A percentile compares a stretch with the other conserved stretches of the same genome.
These are phyloP conservation scores for Boletus barrowsii DNA, from an alignment of 768 basidiomycete species.

Conservation along the genomic window DNA sequence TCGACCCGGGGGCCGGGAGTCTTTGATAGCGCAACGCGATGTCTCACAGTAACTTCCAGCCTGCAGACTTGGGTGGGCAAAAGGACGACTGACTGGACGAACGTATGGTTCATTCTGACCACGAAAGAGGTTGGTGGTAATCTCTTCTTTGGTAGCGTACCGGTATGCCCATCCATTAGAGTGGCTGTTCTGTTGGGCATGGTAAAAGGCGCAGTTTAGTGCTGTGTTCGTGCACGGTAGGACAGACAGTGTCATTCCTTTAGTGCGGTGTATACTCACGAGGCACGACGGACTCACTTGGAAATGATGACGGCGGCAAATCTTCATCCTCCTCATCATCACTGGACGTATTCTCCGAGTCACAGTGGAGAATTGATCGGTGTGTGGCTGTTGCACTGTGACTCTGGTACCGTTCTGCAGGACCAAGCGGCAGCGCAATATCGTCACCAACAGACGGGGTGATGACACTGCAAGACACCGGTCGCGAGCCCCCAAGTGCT, in stretches of 20 bases:
- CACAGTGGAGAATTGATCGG: background rate
- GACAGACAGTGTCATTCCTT: background rate
- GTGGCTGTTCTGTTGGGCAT: background rate
- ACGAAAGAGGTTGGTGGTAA: constrained; percentile 24
- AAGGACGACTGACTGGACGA: background rate
- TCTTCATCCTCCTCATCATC: constrained; percentile 19
- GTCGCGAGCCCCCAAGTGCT: background rate
- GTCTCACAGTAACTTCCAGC: constrained; percentile 1
- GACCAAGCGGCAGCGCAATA: background rate
- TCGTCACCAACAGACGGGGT: background rate
- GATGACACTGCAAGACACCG: background rate
- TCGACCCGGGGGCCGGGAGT: background rate
- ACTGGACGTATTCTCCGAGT: constrained; percentile 5
- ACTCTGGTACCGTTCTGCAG: background rate
- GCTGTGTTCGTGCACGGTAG: constrained; percentile 8
- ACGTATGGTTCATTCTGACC: constrained; percentile 16
- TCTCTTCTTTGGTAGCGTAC: constrained; percentile 32
- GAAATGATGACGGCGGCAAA: constrained; percentile 17
- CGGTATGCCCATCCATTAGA: constrained; percentile 28
- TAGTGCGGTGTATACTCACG: background rate
- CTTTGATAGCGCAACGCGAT: constrained; percentile 8
- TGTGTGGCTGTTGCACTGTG: background rate
- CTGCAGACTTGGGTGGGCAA: background rate
- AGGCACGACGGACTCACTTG: constrained; percentile 18
- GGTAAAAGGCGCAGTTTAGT: constrained; percentile 21